phyloP scores from a whole-genome alignment of 2,329 filamentous ascomycete species.

The Diaporthe eres region DNA sequence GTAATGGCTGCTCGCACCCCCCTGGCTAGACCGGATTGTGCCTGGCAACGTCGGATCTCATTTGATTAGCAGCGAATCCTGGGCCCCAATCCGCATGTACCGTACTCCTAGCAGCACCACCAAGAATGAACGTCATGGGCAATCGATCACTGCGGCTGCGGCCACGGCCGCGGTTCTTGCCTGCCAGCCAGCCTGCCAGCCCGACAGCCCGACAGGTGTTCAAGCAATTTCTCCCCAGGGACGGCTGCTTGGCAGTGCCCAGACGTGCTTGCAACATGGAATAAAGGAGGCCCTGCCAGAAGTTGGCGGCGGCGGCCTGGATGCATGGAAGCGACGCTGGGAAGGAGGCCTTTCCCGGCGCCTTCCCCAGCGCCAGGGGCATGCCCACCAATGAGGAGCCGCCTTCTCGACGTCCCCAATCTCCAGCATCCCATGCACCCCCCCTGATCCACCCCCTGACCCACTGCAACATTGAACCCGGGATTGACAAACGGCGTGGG shows the following conservation, averaged over 20 bases:
- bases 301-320: slow-evolving; percentile 29
- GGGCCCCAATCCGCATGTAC: slow-evolving; percentile 19
- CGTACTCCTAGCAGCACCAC: background rate
- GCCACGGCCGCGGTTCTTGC: background rate
- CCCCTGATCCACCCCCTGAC: slow-evolving; percentile 38
- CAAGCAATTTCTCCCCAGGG: slow-evolving; percentile 32
- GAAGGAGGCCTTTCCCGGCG: slow-evolving; percentile 30
- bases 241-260: slow-evolving; percentile 25
- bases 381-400: slow-evolving; percentile 21
- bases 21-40: slow-evolving; percentile 34
- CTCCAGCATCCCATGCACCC: slow-evolving; percentile 33
- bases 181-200: background rate
- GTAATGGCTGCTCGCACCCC: slow-evolving; percentile 21
- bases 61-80: slow-evolving; percentile 33
- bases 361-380: slow-evolving; percentile 19
- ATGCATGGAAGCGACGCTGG: slow-evolving; percentile 31
- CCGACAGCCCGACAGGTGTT: slow-evolving; percentile 1
- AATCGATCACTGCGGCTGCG: slow-evolving; percentile 14
- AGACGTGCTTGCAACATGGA: slow-evolving; percentile 25
- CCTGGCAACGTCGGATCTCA: slow-evolving; percentile 34
- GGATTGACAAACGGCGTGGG: slow-evolving; percentile 19
- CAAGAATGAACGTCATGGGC: slow-evolving; percentile 19
- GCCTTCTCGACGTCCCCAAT: slow-evolving; percentile 24
- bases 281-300: slow-evolving; percentile 30
- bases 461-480: slow-evolving; percentile 32